Conservation (phyloP, 2,329 filamentous ascomycete species). For the Orbilia oligospora region DNA sequence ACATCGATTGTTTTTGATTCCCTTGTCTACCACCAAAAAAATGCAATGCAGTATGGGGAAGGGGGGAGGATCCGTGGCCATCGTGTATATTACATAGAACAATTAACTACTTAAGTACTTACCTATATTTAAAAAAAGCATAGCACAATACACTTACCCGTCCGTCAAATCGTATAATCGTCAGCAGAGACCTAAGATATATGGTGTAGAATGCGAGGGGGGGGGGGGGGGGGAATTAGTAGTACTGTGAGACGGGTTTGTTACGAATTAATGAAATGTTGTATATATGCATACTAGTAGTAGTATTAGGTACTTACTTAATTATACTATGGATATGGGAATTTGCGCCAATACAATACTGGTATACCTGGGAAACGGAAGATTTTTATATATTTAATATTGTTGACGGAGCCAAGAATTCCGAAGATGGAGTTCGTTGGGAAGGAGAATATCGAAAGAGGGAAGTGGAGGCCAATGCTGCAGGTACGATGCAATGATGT, state of each 20-base stretch:
- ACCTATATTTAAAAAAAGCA: too few species aligned
- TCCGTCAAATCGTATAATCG: too few species aligned
- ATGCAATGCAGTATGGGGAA: neutral
- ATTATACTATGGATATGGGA: neutral
- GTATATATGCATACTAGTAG: too few species aligned
- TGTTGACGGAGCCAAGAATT: slow-evolving; percentile 18
- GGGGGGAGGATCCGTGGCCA: neutral
- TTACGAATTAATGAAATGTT: neutral
- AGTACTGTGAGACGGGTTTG: neutral
- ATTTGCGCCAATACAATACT: neutral
- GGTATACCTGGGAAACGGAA: slow-evolving; percentile 8
- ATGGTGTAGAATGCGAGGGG: neutral
- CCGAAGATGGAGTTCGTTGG: neutral
- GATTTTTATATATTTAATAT: slow-evolving; percentile 2
- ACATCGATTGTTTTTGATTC: neutral
- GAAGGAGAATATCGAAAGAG: neutral
- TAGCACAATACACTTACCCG: too few species aligned
- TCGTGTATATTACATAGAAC: slow-evolving; percentile 28
- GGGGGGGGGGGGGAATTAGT: too few species aligned
- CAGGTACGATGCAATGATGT: slow-evolving; percentile 13
- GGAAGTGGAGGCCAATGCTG: slow-evolving; percentile 9
- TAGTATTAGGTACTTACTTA: too few species aligned
- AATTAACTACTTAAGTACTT: too few species aligned
- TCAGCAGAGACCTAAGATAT: too few species aligned
- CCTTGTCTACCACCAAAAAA: neutral